Conservation (phyloP, 495 filamentous ascomycete genomes). For the Staphylotrichum longicolle region DNA sequence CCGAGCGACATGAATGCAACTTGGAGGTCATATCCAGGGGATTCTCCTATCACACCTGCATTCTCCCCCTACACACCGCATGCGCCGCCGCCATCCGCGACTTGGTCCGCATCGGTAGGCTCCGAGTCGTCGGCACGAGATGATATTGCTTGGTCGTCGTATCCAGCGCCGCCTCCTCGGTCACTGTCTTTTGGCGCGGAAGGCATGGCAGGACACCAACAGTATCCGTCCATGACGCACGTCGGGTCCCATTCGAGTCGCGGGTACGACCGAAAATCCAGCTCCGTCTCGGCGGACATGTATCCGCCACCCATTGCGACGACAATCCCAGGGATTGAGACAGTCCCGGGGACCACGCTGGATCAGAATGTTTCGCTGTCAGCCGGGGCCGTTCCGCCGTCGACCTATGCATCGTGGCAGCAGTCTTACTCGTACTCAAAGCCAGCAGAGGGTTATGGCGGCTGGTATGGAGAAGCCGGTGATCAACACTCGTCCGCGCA, state of each 20-base stretch:
- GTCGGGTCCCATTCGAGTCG: constrained; percentile 30
- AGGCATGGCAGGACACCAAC: constrained; percentile 32
- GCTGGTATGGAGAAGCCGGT: constrained; percentile 43
- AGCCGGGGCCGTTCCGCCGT: constrained; percentile 40
- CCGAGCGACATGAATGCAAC: constrained; percentile 35
- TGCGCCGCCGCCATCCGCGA: constrained; percentile 36
- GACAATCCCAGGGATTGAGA: constrained; percentile 40
- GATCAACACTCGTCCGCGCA: constrained; percentile 35
- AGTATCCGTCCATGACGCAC: constrained; percentile 36
- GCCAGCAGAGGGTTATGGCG: constrained; percentile 37
- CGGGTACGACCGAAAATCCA: constrained; percentile 39
- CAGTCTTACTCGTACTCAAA: constrained; percentile 45
- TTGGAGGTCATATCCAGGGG: constrained; percentile 42
- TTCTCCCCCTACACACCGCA: constrained; percentile 44
- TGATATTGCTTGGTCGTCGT: constrained; percentile 41
- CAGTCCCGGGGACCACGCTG: constrained; percentile 35
- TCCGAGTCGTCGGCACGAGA: constrained; percentile 35
- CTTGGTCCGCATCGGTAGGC: constrained; percentile 41
- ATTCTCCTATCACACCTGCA: constrained; percentile 41
- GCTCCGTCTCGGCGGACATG: constrained; percentile 35
- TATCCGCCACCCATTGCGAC: constrained; percentile 41
- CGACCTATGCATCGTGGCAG: constrained; percentile 45
- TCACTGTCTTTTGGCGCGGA: constrained; percentile 48
- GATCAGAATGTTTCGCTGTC: constrained; percentile 40
- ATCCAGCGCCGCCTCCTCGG: constrained; percentile 40